Conservation (phyloP, 805 yeast genomes). For the Candida verbasci region DNA sequence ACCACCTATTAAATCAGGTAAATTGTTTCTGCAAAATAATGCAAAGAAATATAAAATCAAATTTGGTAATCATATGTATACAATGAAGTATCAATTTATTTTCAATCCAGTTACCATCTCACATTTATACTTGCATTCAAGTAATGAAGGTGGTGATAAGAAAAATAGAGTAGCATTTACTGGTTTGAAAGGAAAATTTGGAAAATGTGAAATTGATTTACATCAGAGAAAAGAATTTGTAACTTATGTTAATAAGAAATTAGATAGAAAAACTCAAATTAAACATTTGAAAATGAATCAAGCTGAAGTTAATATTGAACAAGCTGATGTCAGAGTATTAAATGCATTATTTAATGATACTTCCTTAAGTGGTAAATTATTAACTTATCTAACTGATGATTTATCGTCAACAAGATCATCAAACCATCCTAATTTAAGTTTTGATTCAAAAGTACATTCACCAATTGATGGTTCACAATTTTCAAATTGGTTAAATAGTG, state of each 20-base stretch:
- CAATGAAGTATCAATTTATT: slow-evolving; percentile 37
- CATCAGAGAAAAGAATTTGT: slow-evolving; percentile 37
- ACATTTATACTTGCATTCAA: slow-evolving; percentile 30
- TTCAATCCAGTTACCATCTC: slow-evolving; percentile 38
- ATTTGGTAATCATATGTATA: slow-evolving; percentile 36
- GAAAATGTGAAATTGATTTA: slow-evolving; percentile 31
- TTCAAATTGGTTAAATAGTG: slow-evolving; percentile 20
- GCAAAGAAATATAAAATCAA: slow-evolving; percentile 25
- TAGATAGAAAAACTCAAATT: slow-evolving; percentile 30
- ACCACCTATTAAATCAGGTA: slow-evolving; percentile 34
- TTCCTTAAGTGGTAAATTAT: slow-evolving; percentile 29
- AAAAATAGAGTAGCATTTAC: slow-evolving; percentile 27
- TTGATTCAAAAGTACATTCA: neutral
- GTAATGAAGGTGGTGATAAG: slow-evolving; percentile 16
- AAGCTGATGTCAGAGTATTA: slow-evolving; percentile 65
- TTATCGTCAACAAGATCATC: slow-evolving; percentile 4
- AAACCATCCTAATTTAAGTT: neutral
- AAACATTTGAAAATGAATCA: slow-evolving; percentile 56
- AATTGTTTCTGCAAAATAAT: slow-evolving; percentile 20
- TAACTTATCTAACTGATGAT: slow-evolving; percentile 14
- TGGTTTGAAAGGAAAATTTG: slow-evolving; percentile 34
- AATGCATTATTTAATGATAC: slow-evolving; percentile 60
- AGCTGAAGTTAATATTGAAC: slow-evolving; percentile 66
- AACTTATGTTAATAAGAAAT: slow-evolving; percentile 33
- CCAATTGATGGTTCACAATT: slow-evolving; percentile 5